Percentiles rank a stretch among this genome's conserved stretches.
Evolutionary conservation across 306 rosid species (phyloP).

Genomic region (Trichosanthes truncata): DNA sequence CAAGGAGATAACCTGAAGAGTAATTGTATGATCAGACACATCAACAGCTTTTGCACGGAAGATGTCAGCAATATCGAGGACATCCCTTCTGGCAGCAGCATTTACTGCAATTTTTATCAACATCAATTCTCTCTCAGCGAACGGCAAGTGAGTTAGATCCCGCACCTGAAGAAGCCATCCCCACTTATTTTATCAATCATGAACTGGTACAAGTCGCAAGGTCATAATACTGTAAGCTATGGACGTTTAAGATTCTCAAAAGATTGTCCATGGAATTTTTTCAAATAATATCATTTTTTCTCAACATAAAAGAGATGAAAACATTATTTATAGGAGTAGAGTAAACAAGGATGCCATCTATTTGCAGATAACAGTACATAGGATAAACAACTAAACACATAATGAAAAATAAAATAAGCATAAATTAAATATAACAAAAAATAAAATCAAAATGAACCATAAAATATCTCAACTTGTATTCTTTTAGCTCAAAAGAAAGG

Average conservation of each 20-base stretch:
- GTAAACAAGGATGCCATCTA: neutral
- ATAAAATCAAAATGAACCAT: neutral
- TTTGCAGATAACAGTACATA: neutral
- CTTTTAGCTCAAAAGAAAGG: neutral
- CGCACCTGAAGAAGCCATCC: conserved; percentile 28
- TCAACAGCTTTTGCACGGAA: conserved; percentile 58
- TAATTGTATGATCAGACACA: conserved; percentile 49
- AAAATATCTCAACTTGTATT: neutral
- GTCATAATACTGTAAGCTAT: neutral
- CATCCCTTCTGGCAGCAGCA: conserved; percentile 44
- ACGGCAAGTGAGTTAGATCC: conserved; percentile 40
- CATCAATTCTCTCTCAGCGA: conserved; percentile 53
- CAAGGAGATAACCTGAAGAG: conserved; percentile 35
- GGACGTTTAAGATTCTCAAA: neutral
- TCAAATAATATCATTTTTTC: neutral
- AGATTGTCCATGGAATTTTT: neutral
- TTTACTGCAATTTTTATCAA: conserved; percentile 46
- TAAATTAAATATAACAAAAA: neutral
- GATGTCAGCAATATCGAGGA: conserved; percentile 46
- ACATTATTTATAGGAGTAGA: neutral
- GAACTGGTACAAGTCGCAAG: neutral
- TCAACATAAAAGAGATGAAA: neutral
- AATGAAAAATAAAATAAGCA: neutral
- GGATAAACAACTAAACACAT: neutral
- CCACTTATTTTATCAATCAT: conserved; percentile 1